Evolutionary conservation across 768 basidiomycete species (phyloP).

Genomic region (Russula ochroleuca): DNA sequence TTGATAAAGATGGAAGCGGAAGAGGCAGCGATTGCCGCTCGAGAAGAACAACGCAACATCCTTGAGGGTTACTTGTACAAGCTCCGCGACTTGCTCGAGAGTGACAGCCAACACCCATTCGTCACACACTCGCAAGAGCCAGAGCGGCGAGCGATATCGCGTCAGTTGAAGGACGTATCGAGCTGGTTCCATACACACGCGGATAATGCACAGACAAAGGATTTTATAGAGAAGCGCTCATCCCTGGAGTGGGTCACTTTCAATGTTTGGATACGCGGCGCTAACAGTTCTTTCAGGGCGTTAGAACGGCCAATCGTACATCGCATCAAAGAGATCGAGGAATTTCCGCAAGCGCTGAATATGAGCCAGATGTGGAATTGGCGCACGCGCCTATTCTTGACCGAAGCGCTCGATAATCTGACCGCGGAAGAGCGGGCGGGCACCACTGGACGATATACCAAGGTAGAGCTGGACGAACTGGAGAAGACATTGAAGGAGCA

Average conservation of each 20-base stretch:
- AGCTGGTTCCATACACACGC: slow-evolving; percentile 82
- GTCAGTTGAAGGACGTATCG: slow-evolving; percentile 68
- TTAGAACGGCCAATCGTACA: slow-evolving; percentile 79
- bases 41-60: slow-evolving; percentile 86
- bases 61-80: slow-evolving; percentile 94
- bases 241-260: slow-evolving; percentile 70
- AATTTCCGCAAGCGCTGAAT: slow-evolving; percentile 78
- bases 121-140: slow-evolving; percentile 72
- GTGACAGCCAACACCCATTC: slow-evolving; percentile 67
- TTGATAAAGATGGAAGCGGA: slow-evolving; percentile 72
- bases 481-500: slow-evolving; percentile 74
- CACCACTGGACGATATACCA: slow-evolving; percentile 74
- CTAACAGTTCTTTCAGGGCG: slow-evolving; percentile 41
- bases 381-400: slow-evolving; percentile 81
- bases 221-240: slow-evolving; percentile 69
- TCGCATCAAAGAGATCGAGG: slow-evolving; percentile 85
- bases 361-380: slow-evolving; percentile 85
- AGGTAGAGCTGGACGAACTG: slow-evolving; percentile 77
- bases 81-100: slow-evolving; percentile 74
- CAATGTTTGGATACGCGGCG: neutral
- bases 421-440: slow-evolving; percentile 58
- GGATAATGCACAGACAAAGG: slow-evolving; percentile 73
- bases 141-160: slow-evolving; percentile 65
- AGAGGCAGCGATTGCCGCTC: slow-evolving; percentile 69
- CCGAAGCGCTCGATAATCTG: slow-evolving; percentile 70